Evolutionary conservation across 2,329 filamentous ascomycete genomes (phyloP).

Genomic region (Zelopaecilomyces penicillatus): DNA sequence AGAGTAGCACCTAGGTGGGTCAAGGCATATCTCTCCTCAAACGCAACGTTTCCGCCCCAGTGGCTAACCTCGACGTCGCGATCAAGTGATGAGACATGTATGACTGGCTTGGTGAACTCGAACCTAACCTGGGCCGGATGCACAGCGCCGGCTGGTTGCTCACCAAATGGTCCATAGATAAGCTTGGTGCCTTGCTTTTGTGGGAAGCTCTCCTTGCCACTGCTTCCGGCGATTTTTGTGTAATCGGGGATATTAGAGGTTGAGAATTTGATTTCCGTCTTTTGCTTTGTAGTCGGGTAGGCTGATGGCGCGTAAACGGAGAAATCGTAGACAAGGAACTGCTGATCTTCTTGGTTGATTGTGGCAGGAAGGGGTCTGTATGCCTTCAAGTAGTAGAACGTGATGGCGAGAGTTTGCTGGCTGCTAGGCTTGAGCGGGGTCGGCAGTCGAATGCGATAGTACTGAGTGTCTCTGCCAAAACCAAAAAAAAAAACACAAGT

Average conservation of each 20-base stretch:
- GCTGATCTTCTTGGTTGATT: constrained; percentile 77
- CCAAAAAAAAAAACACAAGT: not conserved
- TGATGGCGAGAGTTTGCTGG: constrained; percentile 81
- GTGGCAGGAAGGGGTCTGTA: constrained; percentile 70
- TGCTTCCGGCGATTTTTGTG: constrained; percentile 58
- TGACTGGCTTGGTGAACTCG: constrained; percentile 89
- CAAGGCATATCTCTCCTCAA: constrained; percentile 88
- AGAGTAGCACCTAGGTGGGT: constrained; percentile 79
- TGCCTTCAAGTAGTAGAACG: constrained; percentile 72
- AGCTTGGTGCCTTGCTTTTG: constrained; percentile 78
- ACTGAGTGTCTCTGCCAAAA: constrained; percentile 58
- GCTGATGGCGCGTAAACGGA: constrained; percentile 76
- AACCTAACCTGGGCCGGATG: constrained; percentile 75
- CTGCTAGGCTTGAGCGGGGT: constrained; percentile 64
- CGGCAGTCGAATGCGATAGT: constrained; percentile 76
- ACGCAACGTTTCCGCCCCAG: constrained; percentile 94
- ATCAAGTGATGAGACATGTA: constrained; percentile 69
- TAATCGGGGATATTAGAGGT: constrained; percentile 74
- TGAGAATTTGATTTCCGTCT: constrained; percentile 91
- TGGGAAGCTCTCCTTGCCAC: constrained; percentile 57
- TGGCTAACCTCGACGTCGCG: constrained; percentile 93
- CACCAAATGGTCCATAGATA: constrained; percentile 82
- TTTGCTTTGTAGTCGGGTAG: constrained; percentile 84
- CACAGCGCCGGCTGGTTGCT: constrained; percentile 67
- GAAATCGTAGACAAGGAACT: constrained; percentile 80